A percentile compares a stretch with the other conserved stretches of the same genome.
Evolutionary conservation across 768 basidiomycete genomes (phyloP).

Genomic region (Boletus huronensis): DNA sequence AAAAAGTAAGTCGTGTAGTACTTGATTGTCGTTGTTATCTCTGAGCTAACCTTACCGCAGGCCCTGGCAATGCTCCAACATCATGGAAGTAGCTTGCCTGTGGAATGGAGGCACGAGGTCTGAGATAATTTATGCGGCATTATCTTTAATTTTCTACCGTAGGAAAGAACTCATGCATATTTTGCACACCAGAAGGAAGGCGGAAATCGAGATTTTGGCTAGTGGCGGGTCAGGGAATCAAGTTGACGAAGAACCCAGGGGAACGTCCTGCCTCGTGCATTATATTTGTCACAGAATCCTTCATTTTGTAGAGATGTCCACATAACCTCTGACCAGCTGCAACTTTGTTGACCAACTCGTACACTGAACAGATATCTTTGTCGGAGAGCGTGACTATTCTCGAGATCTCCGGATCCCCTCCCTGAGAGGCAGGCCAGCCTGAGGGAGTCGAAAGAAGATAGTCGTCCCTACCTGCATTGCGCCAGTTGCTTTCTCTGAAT

Average conservation of each 20-base stretch:
- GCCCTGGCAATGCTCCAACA: slow-evolving; percentile 61
- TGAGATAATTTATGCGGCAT: background rate
- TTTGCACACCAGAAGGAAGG: slow-evolving; percentile 80
- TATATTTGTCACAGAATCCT: slow-evolving; percentile 28
- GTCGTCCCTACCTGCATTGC: background rate
- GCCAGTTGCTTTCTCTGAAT: too few relatives aligned
- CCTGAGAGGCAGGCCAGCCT: too few relatives aligned
- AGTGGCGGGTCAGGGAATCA: slow-evolving; percentile 3
- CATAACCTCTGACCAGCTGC: background rate
- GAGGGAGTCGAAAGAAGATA: background rate
- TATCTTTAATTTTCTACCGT: slow-evolving; percentile 5
- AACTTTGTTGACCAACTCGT: background rate
- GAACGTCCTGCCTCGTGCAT: slow-evolving; percentile 18
- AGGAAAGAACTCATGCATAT: slow-evolving; percentile 82
- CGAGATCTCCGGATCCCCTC: too few relatives aligned
- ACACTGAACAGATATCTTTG: background rate
- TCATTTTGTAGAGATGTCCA: slow-evolving; percentile 27
- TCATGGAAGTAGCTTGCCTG: slow-evolving; percentile 41
- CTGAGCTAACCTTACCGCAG: slow-evolving; percentile 35
- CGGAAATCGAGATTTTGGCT: slow-evolving; percentile 80
- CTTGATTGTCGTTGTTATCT: background rate
- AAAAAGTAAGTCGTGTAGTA: slow-evolving; percentile 50
- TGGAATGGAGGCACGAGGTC: slow-evolving; percentile 60
- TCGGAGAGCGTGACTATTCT: background rate
- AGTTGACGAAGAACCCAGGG: slow-evolving; percentile 3